A percentile compares a stretch with the other conserved stretches of the same genome.
Conservation (phyloP, 225 moss, liverwort and hornwort genomes). For the Rhytidiadelphus loreus region DNA sequence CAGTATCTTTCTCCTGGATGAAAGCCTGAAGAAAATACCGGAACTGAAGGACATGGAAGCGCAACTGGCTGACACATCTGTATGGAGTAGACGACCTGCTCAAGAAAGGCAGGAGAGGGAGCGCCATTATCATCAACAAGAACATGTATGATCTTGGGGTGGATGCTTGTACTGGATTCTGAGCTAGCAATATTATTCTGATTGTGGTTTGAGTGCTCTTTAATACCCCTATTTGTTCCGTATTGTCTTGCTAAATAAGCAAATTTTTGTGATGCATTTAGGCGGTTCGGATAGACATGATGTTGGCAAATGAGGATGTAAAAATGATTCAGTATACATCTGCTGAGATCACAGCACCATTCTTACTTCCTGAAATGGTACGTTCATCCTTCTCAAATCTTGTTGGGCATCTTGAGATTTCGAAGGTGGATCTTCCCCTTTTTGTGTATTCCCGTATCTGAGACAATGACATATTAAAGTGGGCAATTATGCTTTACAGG, state of each 20-base stretch:
- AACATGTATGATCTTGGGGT: conserved; percentile 30
- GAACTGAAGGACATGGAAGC: conserved; percentile 86
- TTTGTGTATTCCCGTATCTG: neutral
- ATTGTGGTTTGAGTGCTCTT: neutral
- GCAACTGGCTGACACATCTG: conserved; percentile 47
- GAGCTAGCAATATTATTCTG: neutral
- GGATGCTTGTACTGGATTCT: neutral
- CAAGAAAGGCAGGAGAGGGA: conserved; percentile 95
- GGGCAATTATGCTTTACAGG: conserved; percentile 29
- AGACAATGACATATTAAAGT: neutral
- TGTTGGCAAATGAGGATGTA: conserved; percentile 92
- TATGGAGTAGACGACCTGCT: conserved; percentile 59
- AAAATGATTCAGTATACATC: conserved; percentile 93
- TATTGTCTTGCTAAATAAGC: neutral
- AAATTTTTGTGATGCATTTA: conserved; percentile 13
- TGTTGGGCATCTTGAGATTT: neutral
- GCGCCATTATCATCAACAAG: conserved; percentile 87
- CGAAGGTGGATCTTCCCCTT: neutral
- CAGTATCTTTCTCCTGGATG: conserved; percentile 97
- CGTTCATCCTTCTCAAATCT: neutral
- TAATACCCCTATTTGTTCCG: neutral
- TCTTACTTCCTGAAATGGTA: conserved; percentile 98
- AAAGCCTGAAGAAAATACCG: conserved; percentile 90
- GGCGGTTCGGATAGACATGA: conserved; percentile 96
- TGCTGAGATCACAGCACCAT: conserved; percentile 90